Evolutionary conservation across 805 yeast genomes (phyloP), one percentile per base, ranked within the genome.

Genomic region (Kodamaea kaohsiungensis): DNA sequence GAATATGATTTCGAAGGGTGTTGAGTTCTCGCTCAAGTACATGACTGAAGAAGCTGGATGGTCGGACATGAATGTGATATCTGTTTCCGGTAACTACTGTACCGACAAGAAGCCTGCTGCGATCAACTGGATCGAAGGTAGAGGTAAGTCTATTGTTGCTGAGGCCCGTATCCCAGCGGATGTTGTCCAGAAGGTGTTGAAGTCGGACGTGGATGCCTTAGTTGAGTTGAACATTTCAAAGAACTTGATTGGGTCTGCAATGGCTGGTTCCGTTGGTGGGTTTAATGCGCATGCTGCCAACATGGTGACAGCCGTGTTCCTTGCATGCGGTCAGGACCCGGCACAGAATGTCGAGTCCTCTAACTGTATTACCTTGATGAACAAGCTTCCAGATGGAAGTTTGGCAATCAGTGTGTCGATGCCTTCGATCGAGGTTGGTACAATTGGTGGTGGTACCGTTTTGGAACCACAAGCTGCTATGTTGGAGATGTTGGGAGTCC

Each of bases 1-100:
- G 99, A 95, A 95, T 71, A 95, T 95, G 99, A 95, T 95, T 57
- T 93, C 98, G 27, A 95, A 95, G 75, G 99, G 99, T 71, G 97
- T 91, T 46, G 99, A 95, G 69, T 80, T 78, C 69, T 84, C 97
- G 0, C 81, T 95, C 65, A 85, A 86, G 57, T 84, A 81, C 68
- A 91, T 95, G 97, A 84, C 82, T 43, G 89, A 87, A 64, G 92
- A 87, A 63, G 86, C 87, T 68, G 98, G 97, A 2, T 95, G 93
- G 85, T 85, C 84, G 19, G 99, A 95, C 72, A 95, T 95, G 99
- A 84, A 82, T 57, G 82, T 95, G 56, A 86, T 95, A 49, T 89
- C 98, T 2, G 88, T 95, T 51, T 91, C 97, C 17, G 99, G 99
- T 72, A 95, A 95, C 75, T 95, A 90, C 78, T 95, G 99, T 78